Evolutionary conservation across 192 early-diverging fungal genomes (phyloP), one percentile per base, ranked within the genome.

Genomic region (Coemansia sp.): DNA sequence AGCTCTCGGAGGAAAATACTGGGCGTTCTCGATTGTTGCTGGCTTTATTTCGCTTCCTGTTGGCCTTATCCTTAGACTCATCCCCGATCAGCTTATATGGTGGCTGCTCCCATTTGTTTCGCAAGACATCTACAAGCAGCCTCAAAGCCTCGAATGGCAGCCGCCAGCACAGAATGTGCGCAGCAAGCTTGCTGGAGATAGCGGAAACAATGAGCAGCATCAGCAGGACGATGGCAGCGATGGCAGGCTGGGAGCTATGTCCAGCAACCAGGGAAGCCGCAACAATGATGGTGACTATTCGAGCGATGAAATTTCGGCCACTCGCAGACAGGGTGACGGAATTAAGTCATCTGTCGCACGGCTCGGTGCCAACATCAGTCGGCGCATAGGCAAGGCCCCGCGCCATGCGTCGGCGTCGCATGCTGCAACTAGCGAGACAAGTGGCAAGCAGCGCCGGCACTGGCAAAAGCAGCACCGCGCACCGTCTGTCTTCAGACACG

Each of bases 41-140:
- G 97, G 96, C 30, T 50, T 88, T 24, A 64, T 92, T 2, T 87
- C 92, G 6, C 61, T 99, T 13, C 90, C 91, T 1, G 71, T 98
- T 23, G 97, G 94, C 53, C 86, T 88, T 21, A 57, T 94, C 5
- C 83, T 98, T 43, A 82, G 94, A n/a, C 68, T 97, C 15, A 73
- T 95, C 18, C 97, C 97, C 2, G 91, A 95, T 60, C 46, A 79
- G 67, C 70, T 79, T 37, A 67, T 79, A 23, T 73, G 77, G 77
- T 79, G 77, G 77, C 66, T 79, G 67, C 30, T 79, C 44, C 77
- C 77, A 37, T 73, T 73, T 56, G 70, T 79, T 37, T 39, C 70
- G 25, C 69, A 72, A 34, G 77, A 79, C 43, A 62, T 80, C 6
- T 80, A 80, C 63, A 69, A 69, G 27, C 62, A 65, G 56, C 77